Evolutionary conservation across 140 eudicot genomes (phyloP).

Genomic region (Flaveria floridana): DNA sequence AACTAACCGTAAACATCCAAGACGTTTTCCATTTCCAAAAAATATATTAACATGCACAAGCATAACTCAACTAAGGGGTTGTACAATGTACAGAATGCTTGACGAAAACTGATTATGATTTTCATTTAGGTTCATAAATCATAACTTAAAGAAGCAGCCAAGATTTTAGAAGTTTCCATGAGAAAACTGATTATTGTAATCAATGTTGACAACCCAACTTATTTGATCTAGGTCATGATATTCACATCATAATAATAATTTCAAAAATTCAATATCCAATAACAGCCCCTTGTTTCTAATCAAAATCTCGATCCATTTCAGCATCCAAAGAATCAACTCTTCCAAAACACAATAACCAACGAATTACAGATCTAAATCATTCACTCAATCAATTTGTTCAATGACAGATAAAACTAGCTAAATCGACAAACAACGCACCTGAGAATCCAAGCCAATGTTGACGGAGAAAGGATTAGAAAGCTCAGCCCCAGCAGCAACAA

Average conservation of each 20-base stretch:
- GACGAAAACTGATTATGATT: neutral
- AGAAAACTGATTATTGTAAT: neutral
- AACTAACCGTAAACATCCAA: neutral
- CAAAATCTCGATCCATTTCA: slow-evolving; percentile 16
- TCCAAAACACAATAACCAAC: neutral
- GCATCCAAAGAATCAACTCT: neutral
- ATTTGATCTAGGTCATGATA: neutral
- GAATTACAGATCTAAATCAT: slow-evolving; percentile 15
- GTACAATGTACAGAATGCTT: too few relatives aligned
- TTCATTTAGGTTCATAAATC: neutral
- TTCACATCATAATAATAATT: neutral
- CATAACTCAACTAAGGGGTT: too few relatives aligned
- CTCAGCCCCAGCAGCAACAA: slow-evolving; percentile 63
- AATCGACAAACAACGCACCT: slow-evolving; percentile 37
- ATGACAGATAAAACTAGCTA: neutral
- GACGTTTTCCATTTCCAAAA: too few relatives aligned
- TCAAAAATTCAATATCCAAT: neutral
- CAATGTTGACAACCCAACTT: slow-evolving; percentile 1
- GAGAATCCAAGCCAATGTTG: slow-evolving; percentile 68
- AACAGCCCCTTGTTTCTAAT: neutral
- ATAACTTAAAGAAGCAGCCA: neutral
- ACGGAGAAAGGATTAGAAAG: slow-evolving; percentile 60
- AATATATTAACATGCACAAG: too few relatives aligned
- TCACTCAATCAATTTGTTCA: neutral
- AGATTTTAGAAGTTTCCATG: neutral